Evolutionary conservation across 345 rosid species (phyloP).

Genomic region (Eutrema japonicum): DNA sequence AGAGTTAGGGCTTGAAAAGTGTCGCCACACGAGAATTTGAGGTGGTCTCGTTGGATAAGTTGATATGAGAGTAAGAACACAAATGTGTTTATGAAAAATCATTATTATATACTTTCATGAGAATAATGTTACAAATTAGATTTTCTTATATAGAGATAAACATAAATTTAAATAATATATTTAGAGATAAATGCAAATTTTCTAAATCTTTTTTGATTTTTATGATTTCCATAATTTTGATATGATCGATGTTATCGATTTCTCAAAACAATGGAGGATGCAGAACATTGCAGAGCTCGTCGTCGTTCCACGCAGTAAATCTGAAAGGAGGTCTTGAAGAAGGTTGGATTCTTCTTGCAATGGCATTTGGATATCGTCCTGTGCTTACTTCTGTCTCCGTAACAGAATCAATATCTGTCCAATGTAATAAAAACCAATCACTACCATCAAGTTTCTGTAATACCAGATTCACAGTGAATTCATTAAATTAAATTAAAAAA

Average conservation of each 20-base stretch:
- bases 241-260: no score
- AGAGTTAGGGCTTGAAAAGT: background rate
- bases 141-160: no score
- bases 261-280: conserved; percentile 65
- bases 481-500: no score
- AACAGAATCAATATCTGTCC: conserved; percentile 52
- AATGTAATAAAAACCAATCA: conserved; percentile 42
- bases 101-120: no score
- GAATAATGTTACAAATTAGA: no score
- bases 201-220: no score
- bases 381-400: conserved; percentile 62
- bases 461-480: background rate
- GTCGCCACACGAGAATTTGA: background rate
- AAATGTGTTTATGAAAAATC: no score
- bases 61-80: no score
- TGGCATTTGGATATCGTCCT: conserved; percentile 58
- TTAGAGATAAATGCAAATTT: no score
- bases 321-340: conserved; percentile 63
- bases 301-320: conserved; percentile 60
- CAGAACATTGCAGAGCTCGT: conserved; percentile 58
- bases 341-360: conserved; percentile 67
- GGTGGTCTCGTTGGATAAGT: no score
- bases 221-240: no score
- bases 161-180: no score
- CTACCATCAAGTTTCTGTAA: background rate